A percentile compares a stretch with the other conserved stretches of the same genome.
These are phyloP conservation scores for Cynanchum wilfordii DNA, from an alignment of 257 asterid genomes.

Conservation along the genomic window DNA sequence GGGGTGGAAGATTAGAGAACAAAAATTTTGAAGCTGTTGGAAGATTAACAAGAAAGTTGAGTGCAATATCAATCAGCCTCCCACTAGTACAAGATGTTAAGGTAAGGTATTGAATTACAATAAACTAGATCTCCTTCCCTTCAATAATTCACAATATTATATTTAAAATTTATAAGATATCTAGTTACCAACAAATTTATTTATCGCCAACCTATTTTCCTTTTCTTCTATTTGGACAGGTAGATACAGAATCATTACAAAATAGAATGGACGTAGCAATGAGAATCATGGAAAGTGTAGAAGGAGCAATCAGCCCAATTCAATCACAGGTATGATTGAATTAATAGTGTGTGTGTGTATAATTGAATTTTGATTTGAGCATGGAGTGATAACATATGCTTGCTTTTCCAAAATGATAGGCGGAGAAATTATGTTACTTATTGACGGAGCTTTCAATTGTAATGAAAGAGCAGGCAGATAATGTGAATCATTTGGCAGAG, in stretches of 20 bases:
- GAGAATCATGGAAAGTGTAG: conserved; percentile 38
- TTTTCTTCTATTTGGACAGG: conserved; percentile 20
- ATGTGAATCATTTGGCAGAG: conserved; percentile 36
- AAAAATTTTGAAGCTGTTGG: conserved; percentile 57
- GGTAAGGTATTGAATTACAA: conserved; percentile 24
- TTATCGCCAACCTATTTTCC: too few relatives aligned
- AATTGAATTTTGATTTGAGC: not conserved
- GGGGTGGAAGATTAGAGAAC: conserved; percentile 60
- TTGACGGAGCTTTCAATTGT: conserved; percentile 50
- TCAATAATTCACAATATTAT: too few relatives aligned
- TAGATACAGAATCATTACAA: conserved; percentile 28
- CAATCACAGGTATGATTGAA: conserved; percentile 33
- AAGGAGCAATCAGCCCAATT: conserved; percentile 31
- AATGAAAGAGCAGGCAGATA: conserved; percentile 40
- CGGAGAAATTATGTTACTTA: conserved; percentile 50
- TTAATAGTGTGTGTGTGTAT: not conserved
- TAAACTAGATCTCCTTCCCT: not conserved
- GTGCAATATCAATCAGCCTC: conserved; percentile 54
- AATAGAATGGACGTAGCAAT: conserved; percentile 41
- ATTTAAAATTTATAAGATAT: too few relatives aligned
- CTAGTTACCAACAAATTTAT: too few relatives aligned
- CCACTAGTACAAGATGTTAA: conserved; percentile 49
- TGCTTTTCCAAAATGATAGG: conserved; percentile 18
- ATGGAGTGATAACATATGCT: not conserved
- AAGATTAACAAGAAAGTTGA: conserved; percentile 55